Conservation (phyloP, 495 filamentous ascomycete species). For the Penicillium arizonense region DNA sequence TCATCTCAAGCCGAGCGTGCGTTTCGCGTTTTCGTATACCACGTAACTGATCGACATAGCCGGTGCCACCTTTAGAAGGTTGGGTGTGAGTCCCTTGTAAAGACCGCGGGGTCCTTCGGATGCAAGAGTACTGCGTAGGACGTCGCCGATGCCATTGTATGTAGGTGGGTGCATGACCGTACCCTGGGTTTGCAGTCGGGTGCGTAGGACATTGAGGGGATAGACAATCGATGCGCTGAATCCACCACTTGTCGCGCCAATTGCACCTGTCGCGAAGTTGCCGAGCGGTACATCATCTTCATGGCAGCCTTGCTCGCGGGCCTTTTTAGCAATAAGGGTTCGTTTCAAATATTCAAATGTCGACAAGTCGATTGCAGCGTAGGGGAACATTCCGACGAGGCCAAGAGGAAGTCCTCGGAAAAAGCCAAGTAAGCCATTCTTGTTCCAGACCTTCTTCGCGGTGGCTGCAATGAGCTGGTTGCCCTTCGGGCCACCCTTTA, state of each 20-base stretch:
- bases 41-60: slow-evolving; percentile 97
- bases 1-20: slow-evolving; percentile 66
- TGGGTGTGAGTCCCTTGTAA: slow-evolving; percentile 94
- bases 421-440: slow-evolving; percentile 69
- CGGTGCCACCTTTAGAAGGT: slow-evolving; percentile 93
- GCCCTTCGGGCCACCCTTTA: slow-evolving; percentile 77
- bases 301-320: slow-evolving; percentile 64
- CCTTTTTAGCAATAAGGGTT: slow-evolving; percentile 64
- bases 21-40: slow-evolving; percentile 95
- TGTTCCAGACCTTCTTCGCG: slow-evolving; percentile 77
- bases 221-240: slow-evolving; percentile 93
- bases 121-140: slow-evolving; percentile 73
- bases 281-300: slow-evolving; percentile 78
- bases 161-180: slow-evolving; percentile 87
- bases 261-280: slow-evolving; percentile 74
- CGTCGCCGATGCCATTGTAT: slow-evolving; percentile 86
- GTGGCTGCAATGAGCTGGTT: slow-evolving; percentile 82
- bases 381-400: slow-evolving; percentile 93
- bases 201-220: slow-evolving; percentile 91
- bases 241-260: slow-evolving; percentile 89
- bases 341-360: slow-evolving; percentile 93
- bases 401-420: slow-evolving; percentile 94
- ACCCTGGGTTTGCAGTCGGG: slow-evolving; percentile 90
- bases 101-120: slow-evolving; percentile 83
- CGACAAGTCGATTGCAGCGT: slow-evolving; percentile 92